phyloP scores from a whole-genome alignment of 2,329 filamentous ascomycete species.

The Dothidotthia symphoricarpi region DNA sequence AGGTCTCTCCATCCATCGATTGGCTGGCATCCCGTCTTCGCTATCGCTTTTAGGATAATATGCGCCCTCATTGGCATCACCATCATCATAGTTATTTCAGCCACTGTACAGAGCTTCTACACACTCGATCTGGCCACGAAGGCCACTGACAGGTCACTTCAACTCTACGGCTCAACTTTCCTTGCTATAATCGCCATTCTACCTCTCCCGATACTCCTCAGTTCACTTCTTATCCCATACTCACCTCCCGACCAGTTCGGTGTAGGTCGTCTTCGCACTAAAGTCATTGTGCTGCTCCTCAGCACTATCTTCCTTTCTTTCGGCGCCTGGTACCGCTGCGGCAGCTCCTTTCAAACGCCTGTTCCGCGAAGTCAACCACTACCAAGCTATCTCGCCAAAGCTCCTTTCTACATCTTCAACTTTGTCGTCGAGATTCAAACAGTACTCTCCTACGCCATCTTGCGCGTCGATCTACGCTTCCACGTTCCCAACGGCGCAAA shows the following conservation, averaged over 20 bases:
- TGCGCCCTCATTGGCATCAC: slow-evolving; percentile 59
- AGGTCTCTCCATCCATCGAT: slow-evolving; percentile 68
- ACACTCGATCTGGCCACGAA: slow-evolving; percentile 56
- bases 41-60: slow-evolving; percentile 56
- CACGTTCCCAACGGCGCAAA: slow-evolving; percentile 69
- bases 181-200: slow-evolving; percentile 66
- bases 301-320: slow-evolving; percentile 61
- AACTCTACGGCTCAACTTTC: slow-evolving; percentile 61
- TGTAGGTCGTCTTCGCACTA: slow-evolving; percentile 63
- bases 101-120: slow-evolving; percentile 65
- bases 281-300: slow-evolving; percentile 63
- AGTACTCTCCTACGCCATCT: slow-evolving; percentile 63
- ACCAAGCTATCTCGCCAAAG: slow-evolving; percentile 69
- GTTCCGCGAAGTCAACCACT: slow-evolving; percentile 52
- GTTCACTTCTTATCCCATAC: slow-evolving; percentile 51
- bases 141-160: slow-evolving; percentile 59
- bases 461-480: slow-evolving; percentile 73
- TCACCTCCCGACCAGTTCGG: slow-evolving; percentile 60
- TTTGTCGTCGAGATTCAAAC: slow-evolving; percentile 72
- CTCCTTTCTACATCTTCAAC: slow-evolving; percentile 77
- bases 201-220: slow-evolving; percentile 57
- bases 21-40: slow-evolving; percentile 63
- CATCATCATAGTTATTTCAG: slow-evolving; percentile 65
- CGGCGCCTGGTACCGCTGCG: slow-evolving; percentile 68
- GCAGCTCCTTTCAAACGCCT: slow-evolving; percentile 54